Evolutionary conservation across 805 yeast species (phyloP).

Genomic region (Wickerhamiella sorbophila): DNA sequence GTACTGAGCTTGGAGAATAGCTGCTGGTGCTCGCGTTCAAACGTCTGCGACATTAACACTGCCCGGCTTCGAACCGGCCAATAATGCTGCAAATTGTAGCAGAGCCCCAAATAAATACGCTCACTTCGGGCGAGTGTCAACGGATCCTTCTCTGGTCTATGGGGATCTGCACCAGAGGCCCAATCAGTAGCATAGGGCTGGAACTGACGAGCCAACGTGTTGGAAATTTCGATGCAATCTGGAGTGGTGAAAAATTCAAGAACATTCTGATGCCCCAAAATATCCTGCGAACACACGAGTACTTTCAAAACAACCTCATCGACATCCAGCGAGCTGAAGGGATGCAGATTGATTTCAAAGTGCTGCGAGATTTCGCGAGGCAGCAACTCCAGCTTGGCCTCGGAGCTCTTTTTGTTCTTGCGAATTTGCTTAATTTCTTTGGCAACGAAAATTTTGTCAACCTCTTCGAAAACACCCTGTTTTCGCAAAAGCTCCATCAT

Average conservation of each 20-base stretch:
- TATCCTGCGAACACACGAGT: conserved; percentile 58
- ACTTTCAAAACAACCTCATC: conserved; percentile 56
- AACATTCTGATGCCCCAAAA: conserved; percentile 54
- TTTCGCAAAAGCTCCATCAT: conserved; percentile 50
- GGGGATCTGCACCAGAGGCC: conserved; percentile 29
- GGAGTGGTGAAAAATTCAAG: conserved; percentile 73
- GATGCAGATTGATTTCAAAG: conserved; percentile 84
- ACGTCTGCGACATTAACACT: conserved; percentile 49
- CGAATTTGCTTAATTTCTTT: conserved; percentile 43
- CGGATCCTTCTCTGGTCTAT: conserved; percentile 53
- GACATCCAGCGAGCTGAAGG: conserved; percentile 48
- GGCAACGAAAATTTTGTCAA: conserved; percentile 80
- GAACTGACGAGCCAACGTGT: conserved; percentile 51
- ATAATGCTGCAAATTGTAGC: conserved; percentile 70
- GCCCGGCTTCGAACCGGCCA: conserved; percentile 92
- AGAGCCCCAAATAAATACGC: conserved; percentile 64
- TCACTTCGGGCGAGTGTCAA: conserved; percentile 76
- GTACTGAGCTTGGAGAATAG: conserved; percentile 48
- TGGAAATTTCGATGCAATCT: conserved; percentile 61
- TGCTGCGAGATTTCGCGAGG: conserved; percentile 85
- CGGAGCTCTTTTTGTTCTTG: conserved; percentile 32
- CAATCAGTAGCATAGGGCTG: conserved; percentile 57
- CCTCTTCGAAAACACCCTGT: conserved; percentile 68
- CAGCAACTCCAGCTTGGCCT: conserved; percentile 49
- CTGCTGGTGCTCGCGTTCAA: conserved; percentile 66